Base-by-base conservation (phyloP, 257 asterid species). In the Ehretia macrophylla region DNA sequence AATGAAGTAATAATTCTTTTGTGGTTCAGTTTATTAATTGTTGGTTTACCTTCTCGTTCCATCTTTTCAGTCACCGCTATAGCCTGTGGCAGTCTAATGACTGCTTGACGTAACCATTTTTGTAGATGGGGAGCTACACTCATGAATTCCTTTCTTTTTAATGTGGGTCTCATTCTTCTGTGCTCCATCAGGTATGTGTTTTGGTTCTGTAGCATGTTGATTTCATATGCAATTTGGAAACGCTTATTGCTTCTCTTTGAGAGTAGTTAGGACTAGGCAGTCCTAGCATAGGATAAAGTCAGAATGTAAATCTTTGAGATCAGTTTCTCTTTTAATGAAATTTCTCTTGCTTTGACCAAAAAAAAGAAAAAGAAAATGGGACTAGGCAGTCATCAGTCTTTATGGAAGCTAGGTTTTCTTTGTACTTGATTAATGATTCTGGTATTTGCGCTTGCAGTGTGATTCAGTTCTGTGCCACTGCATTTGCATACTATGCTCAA, bases 391-490 rank as follows among this genome's bases (percentile, higher is more conserved):
- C 4, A 27, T 17, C 55, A 37, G n/a, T n/a, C n/a, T n/a, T n/a
- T 14, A 16, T 38, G 44, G 39, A 13, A 53, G 3, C 5, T 51
- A 14, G 46, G 22, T 19, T 17, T 32, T 44, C 51, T 49, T 16
- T 63, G 56, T n/a, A n/a, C n/a, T n/a, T n/a, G n/a, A n/a, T n/a
- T n/a, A n/a, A n/a, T n/a, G n/a, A n/a, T n/a, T n/a, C n/a, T n/a
- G n/a, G n/a, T n/a, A n/a, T 50, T 55, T 56, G 59, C 60, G 16
- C 8, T 62, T 78, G 85, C 96, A 89, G 99, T 73, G 99, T 93
- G 73, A 93, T 93, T 79, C 99, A 89, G 82, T 93, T 93, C 77
- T 89, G 97, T 59, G 83, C 99, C 69, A 93, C 97, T 17, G 97
- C 99, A 20, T 93, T 93, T 71, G 99, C 84, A 54, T 93, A 86